Evolutionary conservation across 2,329 filamentous ascomycete genomes (phyloP).

Genomic region (Talaromyces sp.): DNA sequence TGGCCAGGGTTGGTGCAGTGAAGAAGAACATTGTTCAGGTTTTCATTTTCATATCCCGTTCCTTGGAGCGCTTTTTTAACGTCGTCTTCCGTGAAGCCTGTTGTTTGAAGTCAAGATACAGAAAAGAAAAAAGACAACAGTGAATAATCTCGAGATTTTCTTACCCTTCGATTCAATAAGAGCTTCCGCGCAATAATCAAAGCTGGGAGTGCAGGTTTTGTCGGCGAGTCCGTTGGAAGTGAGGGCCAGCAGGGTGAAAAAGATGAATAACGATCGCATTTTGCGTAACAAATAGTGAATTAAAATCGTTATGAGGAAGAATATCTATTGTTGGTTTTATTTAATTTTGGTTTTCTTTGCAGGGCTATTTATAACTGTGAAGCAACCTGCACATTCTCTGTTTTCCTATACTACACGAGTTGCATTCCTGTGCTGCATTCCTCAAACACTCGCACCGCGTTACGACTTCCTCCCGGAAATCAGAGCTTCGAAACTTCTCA

Average conservation of each 20-base stretch:
- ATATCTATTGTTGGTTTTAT: background rate
- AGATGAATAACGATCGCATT: background rate
- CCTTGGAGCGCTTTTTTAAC: conserved; percentile 18
- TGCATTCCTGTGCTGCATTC: background rate
- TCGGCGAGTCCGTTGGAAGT: conserved; percentile 8
- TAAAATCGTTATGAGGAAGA: background rate
- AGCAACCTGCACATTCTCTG: background rate
- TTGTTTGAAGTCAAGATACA: background rate
- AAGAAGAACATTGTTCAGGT: conserved; percentile 25
- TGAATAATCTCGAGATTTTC: background rate
- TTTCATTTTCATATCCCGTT: conserved; percentile 20
- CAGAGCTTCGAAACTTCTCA: too few relatives aligned
- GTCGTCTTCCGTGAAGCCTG: background rate
- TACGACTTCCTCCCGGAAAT: background rate
- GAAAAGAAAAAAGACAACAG: background rate
- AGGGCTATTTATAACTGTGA: background rate
- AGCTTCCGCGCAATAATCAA: conserved; percentile 28
- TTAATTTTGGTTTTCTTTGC: background rate
- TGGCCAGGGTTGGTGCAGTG: conserved; percentile 30
- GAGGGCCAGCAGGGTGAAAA: background rate
- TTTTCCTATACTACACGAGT: background rate
- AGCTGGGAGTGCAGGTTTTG: conserved; percentile 29
- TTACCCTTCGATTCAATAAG: conserved; percentile 25
- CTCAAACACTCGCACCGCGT: background rate
- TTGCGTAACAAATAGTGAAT: background rate